Base-by-base conservation (phyloP, 1,139 yeast genomes). In the Geotrichum citri-aurantii region DNA sequence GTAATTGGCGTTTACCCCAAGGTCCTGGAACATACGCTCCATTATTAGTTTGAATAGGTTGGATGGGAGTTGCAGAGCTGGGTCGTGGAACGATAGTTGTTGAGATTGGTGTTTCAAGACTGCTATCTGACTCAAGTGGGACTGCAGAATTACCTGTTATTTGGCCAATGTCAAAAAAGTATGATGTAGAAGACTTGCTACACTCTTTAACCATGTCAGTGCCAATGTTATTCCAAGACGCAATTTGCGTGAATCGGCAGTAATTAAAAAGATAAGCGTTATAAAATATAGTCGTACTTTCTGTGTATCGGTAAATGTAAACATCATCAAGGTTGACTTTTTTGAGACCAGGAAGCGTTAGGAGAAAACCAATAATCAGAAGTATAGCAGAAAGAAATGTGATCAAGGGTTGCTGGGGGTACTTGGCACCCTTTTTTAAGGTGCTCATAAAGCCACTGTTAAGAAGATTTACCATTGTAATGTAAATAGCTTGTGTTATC, bases 251-350 rank as follows among this genome's bases (percentile, higher is more conserved):
- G 26, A 47, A 47, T 5, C 24, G 49, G 26, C 49, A 47, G 19
- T 47, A 47, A 47, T 47, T 47, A 12, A 47, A 47, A 21, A 47
- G 14, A 21, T 47, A 47, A 19, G 49, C 49, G n/a, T 47, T n/a
- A 21, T 47, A 47, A 21, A 19, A 47, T 24, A 47, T 24, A n/a
- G 6, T 40, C 6, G 46, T 7, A n/a, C 46, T 19, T 6, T 5
- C 17, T 5, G 46, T 11, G 12, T 40, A 40, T 5, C 21, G 17
- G 19, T 47, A 47, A 14, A 47, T 19, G 26, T 47, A 47, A 12
- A 47, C 26, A 47, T 21, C 49, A 17, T 47, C 49, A n/a, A 47
- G 26, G 19, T 47, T 47, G 49, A 47, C 49, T 6, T 21, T 21
- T 47, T 47, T 21, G 26, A 47, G 26, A 11, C 49, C 49, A n/a